Percentiles rank a stretch among this genome's conserved stretches.
Conservation (phyloP, 1,284 basidiomycete species). For the Ganoderma resinaceum region DNA sequence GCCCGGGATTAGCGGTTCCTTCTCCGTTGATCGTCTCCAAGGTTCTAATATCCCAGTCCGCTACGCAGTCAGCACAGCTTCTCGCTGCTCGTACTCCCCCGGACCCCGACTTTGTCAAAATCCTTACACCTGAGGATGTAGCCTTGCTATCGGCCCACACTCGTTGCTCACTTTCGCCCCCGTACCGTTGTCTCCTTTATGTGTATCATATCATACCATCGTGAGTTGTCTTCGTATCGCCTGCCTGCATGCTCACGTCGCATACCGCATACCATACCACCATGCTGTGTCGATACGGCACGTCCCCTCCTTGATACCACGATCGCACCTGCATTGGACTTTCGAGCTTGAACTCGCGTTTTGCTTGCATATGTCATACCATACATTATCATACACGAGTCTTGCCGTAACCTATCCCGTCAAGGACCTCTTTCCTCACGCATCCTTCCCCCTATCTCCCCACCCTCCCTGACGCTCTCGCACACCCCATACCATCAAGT, state of each 20-base stretch:
- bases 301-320: constrained; percentile 29
- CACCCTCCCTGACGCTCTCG: too few relatives aligned
- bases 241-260: constrained; percentile 15
- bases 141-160: not conserved
- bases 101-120: not conserved
- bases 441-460: not conserved
- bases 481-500: not conserved
- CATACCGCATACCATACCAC: constrained; percentile 12
- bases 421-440: constrained; percentile 18
- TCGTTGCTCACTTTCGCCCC: constrained; percentile 4
- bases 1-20: not conserved
- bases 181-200: constrained; percentile 10
- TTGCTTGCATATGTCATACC: not conserved
- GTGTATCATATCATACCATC: constrained; percentile 23
- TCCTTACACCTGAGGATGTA: not conserved
- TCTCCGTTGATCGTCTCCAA: not conserved
- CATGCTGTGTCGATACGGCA: constrained; percentile 20
- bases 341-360: too few relatives aligned
- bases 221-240: constrained; percentile 18
- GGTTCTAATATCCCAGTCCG: not conserved
- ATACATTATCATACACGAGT: constrained; percentile 6
- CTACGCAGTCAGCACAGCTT: not conserved
- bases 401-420: not conserved
- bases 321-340: constrained; percentile 3
- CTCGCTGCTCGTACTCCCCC: not conserved